Base-by-base conservation (phyloP, 257 asterid genomes). In the Linderniella brevidens region DNA sequence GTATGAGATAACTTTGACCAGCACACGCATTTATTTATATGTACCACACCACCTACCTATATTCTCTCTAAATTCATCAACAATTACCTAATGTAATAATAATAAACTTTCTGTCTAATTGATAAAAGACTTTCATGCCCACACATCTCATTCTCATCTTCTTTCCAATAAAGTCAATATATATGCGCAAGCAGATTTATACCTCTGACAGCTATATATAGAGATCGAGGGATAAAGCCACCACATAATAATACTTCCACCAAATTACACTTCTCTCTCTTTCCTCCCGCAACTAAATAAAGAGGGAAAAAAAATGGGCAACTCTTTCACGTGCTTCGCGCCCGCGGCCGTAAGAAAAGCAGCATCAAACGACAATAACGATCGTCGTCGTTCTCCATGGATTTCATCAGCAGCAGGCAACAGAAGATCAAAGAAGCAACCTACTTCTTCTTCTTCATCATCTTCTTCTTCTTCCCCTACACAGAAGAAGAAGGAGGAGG, bases 311-410 rank as follows among this genome's bases (percentile, higher is more conserved):
- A 38, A 38, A 38, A 42, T 42, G 47, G 82, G 87, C 1, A 77
- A 77, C 41, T 64, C 73, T 35, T 41, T 77, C 44, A 63, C 71
- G 55, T 74, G 87, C 52, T 74, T 77, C 55, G 61, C 73, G 44
- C 68, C 71, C 46, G 13, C 64, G 44, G 13, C 54, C 38, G 12
- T 13, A 39, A 2, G 19, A 17, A 8, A 70, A 16, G 67, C 49
- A 60, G 8, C 49, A 29, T 51, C 79, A 25, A 50, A 74, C 37
- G 43, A 63, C 8, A 35, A 58, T 6, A 49, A 56, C 15, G 71
- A 53, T 40, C 58, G 49, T 39, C 74, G 56, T 53, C 78, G n/a
- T n/a, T n/a, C 71, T 16, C 78, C 74, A 63, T 65, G 74, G 69
- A 58, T 68, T 9, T 63, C 70, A 6, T 58, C 67, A 13, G 52